phyloP scores from a whole-genome alignment of 2,329 filamentous ascomycete genomes.

The Sphaceloma murrayae region DNA sequence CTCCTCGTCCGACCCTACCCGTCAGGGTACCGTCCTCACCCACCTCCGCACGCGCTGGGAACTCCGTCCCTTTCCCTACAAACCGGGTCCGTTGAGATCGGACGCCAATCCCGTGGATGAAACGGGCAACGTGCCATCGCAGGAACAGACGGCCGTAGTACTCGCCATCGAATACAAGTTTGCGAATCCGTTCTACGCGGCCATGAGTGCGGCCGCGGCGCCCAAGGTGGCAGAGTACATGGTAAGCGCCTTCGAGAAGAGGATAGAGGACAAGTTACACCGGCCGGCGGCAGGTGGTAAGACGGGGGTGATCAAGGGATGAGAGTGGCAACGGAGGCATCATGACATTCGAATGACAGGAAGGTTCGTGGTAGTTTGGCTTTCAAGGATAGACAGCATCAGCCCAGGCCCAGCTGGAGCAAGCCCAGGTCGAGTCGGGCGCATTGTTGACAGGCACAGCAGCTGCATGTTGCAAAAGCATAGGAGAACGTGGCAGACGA shows the following conservation, averaged over 20 bases:
- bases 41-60: constrained; percentile 63
- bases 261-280: constrained; percentile 51
- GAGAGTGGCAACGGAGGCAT: no score
- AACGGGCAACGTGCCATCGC: constrained; percentile 30
- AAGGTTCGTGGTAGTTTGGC: no score
- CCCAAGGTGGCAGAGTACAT: constrained; percentile 78
- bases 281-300: constrained; percentile 8
- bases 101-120: constrained; percentile 32
- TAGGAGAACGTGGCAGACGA: no score
- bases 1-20: constrained; percentile 30
- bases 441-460: no score
- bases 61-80: constrained; percentile 43
- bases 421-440: no score
- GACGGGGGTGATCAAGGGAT: constrained; percentile 11
- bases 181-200: constrained; percentile 75
- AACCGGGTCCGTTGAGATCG: constrained; percentile 26
- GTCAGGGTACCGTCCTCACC: constrained; percentile 46
- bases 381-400: no score
- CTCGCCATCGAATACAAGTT: constrained; percentile 76
- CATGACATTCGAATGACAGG: no score
- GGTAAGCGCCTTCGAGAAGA: constrained; percentile 85
- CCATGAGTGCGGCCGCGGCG: constrained; percentile 70
- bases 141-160: constrained; percentile 59
- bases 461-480: no score
- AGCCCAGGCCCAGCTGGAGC: no score